Base-by-base conservation (phyloP, 2,329 filamentous ascomycete species). In the Fusarium nematophilum region DNA sequence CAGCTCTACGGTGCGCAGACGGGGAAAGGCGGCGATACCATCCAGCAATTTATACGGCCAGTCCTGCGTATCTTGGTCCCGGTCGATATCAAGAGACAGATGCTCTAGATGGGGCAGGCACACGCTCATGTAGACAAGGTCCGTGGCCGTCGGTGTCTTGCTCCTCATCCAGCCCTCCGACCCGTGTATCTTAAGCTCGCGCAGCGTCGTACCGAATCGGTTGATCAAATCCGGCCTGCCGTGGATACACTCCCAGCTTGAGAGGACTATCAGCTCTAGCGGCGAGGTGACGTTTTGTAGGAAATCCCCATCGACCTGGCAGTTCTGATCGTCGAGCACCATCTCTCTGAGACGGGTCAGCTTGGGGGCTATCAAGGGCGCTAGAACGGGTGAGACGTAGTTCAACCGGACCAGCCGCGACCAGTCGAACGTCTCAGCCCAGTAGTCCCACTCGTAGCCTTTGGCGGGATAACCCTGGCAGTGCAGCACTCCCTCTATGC, bases 371-470 rank as follows among this genome's bases (percentile, higher is more conserved):
- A 52, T 23, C 13, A 21, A 14, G 6, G 9, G 6, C 11, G 27
- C 17, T n/a, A 59, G 13, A 30, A 1, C 10, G 3, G 11, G 9
- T 1, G 38, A 15, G 13, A 38, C 3, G 3, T 30, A 9, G 11
- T 48, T 31, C 29, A 59, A 11, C 3, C 47, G 56, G 3, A 33
- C 38, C 26, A 59, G 15, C 4, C 14, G 47, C 13, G 56, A 59
- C 52, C 56, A 59, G 14, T 56, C 56, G 18, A 59, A 56, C 3
- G 3, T 23, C 3, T 45, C 11, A 4, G 38, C 38, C 56, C 56
- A 59, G 33, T 33, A 33, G 3, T 39, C 9, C 47, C 37, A 30
- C n/a, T 52, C 42, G 6, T 37, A n/a, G 6, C 15, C 47, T 14
- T 31, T 11, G 4, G 6, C 33, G 11, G 27, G 7, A 45, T 59